Evolutionary conservation across 306 rosid genomes (phyloP).

Genomic region (Cucurbita argyrosperma): DNA sequence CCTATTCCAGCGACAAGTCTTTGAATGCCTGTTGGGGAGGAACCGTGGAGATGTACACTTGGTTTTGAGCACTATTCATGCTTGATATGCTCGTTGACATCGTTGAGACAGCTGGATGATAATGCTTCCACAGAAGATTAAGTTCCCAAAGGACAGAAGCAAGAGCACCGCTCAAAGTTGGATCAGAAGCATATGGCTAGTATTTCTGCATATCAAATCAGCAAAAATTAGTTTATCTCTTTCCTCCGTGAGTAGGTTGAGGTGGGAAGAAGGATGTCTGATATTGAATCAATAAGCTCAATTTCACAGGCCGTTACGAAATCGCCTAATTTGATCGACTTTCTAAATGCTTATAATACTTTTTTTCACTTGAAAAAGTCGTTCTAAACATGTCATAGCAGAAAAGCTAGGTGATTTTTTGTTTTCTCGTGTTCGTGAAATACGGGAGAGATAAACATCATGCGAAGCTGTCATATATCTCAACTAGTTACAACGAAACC

Average conservation of each 20-base stretch:
- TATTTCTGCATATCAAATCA: conserved; percentile 45
- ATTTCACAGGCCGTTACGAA: background rate
- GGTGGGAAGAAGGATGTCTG: background rate
- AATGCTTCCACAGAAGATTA: conserved; percentile 59
- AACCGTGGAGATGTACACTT: conserved; percentile 34
- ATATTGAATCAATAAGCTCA: background rate
- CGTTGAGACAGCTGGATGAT: conserved; percentile 61
- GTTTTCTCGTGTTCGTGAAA: background rate
- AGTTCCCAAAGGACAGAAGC: conserved; percentile 96
- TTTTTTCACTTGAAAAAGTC: background rate
- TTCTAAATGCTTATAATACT: background rate
- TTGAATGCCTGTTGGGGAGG: conserved; percentile 68
- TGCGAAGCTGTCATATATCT: background rate
- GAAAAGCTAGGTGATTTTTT: background rate
- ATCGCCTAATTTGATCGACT: background rate
- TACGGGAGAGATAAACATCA: background rate
- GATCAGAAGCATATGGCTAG: conserved; percentile 68
- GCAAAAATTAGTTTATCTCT: background rate
- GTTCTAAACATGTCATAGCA: background rate
- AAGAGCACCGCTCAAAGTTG: conserved; percentile 92
- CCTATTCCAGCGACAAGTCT: conserved; percentile 52
- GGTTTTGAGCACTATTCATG: conserved; percentile 45
- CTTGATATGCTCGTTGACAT: conserved; percentile 47
- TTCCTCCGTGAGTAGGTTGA: background rate
- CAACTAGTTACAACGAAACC: background rate